Evolutionary conservation across 176 grass and related monocot species (phyloP).

Genomic region (Metroxylon sagu): DNA sequence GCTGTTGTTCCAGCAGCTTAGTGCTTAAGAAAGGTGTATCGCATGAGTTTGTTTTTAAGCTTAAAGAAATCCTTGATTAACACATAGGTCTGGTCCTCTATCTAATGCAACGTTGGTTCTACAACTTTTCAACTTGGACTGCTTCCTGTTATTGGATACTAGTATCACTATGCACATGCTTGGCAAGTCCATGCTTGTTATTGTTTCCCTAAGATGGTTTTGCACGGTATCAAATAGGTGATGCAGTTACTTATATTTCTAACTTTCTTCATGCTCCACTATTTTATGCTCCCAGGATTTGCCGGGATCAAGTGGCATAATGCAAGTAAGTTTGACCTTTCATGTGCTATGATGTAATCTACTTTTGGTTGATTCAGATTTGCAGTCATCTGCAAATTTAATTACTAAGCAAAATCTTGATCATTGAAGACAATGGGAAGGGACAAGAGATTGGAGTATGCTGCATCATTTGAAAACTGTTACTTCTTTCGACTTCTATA

Average conservation of each 20-base stretch:
- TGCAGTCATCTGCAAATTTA: not conserved
- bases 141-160: too few species aligned
- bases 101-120: too few species aligned
- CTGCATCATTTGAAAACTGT: constrained; percentile 85
- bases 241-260: too few species aligned
- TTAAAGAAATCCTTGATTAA: too few species aligned
- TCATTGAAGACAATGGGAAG: constrained; percentile 83
- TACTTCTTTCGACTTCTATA: constrained; percentile 85
- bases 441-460: constrained; percentile 85
- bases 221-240: not conserved
- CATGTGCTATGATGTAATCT: not conserved
- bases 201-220: not conserved
- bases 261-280: not conserved
- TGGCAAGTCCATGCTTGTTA: too few species aligned
- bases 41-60: too few species aligned
- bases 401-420: constrained; percentile 10
- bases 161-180: too few species aligned
- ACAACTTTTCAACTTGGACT: too few species aligned
- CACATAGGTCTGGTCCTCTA: too few species aligned
- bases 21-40: too few species aligned
- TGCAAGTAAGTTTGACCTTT: constrained; percentile 61
- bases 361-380: constrained; percentile 7
- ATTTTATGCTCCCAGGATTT: constrained; percentile 64
- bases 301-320: constrained; percentile 89
- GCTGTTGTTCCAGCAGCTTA: too few species aligned